Evolutionary conservation across 2,329 filamentous ascomycete species (phyloP).

Genomic region (Aspergillaceae sp.): DNA sequence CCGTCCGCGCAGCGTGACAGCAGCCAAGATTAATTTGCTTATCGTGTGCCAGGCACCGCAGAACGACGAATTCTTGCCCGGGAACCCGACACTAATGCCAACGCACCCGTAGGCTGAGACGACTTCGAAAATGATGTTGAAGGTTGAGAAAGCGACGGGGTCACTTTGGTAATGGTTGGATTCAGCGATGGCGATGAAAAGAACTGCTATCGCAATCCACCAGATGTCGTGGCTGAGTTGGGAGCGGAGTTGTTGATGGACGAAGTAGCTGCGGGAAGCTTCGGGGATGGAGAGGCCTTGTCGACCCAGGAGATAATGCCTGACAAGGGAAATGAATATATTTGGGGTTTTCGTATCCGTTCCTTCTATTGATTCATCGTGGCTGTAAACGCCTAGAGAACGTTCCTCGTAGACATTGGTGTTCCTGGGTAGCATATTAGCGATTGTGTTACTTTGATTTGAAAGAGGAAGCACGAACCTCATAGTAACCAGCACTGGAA

Average conservation of each 20-base stretch:
- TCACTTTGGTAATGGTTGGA: slow-evolving; percentile 45
- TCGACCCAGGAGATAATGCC: slow-evolving; percentile 17
- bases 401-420: slow-evolving; percentile 66
- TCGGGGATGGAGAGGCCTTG: slow-evolving; percentile 14
- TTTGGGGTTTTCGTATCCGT: slow-evolving; percentile 13
- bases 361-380: slow-evolving; percentile 19
- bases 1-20: slow-evolving; percentile 50
- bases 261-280: slow-evolving; percentile 39
- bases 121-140: slow-evolving; percentile 47
- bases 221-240: slow-evolving; percentile 61
- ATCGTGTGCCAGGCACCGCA: slow-evolving; percentile 46
- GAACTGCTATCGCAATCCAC: slow-evolving; percentile 54
- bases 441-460: no score
- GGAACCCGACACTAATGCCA: slow-evolving; percentile 51
- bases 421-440: slow-evolving; percentile 36
- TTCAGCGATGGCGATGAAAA: slow-evolving; percentile 55
- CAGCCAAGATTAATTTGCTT: slow-evolving; percentile 51
- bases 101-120: slow-evolving; percentile 51
- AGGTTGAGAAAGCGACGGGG: slow-evolving; percentile 48
- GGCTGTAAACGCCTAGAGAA: slow-evolving; percentile 46
- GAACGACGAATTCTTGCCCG: slow-evolving; percentile 48
- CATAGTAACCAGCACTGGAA: slow-evolving; percentile 28
- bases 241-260: slow-evolving; percentile 52
- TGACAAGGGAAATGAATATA: slow-evolving; percentile 18
- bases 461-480: slow-evolving; percentile 9